A percentile compares a stretch with the other conserved stretches of the same genome.
phyloP scores from a whole-genome alignment of 2,329 filamentous ascomycete species.

The Pseudopyricularia javanii region DNA sequence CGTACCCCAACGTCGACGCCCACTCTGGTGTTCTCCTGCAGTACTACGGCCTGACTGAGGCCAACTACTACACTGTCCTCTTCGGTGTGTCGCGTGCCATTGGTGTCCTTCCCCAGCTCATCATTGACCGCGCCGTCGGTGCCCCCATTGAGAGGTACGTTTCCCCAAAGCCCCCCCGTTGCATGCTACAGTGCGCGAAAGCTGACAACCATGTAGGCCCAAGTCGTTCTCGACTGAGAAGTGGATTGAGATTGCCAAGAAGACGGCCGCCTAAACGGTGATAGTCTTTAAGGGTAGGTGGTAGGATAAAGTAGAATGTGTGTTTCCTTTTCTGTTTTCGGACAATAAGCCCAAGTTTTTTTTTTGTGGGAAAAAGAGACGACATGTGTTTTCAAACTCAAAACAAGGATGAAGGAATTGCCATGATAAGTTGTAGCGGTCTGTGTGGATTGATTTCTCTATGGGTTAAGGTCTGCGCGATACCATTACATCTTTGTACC shows the following conservation, averaged over 20 bases:
- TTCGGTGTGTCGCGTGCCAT: constrained; percentile 98
- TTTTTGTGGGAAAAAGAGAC: not conserved
- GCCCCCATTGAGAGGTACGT: constrained; percentile 78
- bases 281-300: not conserved
- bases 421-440: constrained; percentile 1
- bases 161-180: not conserved
- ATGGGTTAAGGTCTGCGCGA: constrained; percentile 1
- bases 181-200: not conserved
- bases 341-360: not conserved
- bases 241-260: constrained; percentile 87
- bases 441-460: constrained; percentile 2
- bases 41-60: constrained; percentile 98
- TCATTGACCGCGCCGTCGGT: constrained; percentile 96
- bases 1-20: constrained; percentile 95
- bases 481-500: constrained; percentile 3
- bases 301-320: constrained; percentile 4
- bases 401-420: constrained; percentile 1
- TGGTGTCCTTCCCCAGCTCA: constrained; percentile 96
- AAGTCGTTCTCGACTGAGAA: constrained; percentile 98
- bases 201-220: constrained; percentile 33
- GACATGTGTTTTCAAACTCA: not conserved
- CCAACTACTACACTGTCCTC: constrained; percentile 99
- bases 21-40: constrained; percentile 98
- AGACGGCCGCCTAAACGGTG: constrained; percentile 52
- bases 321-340: constrained; percentile 5